These are phyloP conservation scores for Aquanectria penicillioides DNA, from an alignment of 2,329 filamentous ascomycete genomes.

Conservation along the genomic window DNA sequence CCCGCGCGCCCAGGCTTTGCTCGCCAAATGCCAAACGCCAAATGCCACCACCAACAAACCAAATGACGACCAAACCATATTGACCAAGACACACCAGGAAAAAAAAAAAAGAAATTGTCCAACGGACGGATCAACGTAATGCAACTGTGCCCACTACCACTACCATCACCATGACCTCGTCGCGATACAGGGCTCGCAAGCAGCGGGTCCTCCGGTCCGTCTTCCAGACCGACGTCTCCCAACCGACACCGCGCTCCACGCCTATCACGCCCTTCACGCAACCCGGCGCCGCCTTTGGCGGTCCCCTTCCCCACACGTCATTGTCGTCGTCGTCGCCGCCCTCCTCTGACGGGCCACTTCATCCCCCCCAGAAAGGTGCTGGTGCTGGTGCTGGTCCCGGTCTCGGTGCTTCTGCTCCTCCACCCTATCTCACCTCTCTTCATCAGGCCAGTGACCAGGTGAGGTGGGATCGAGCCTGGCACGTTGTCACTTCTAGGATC, in stretches of 20 bases:
- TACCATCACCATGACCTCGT: constrained; percentile 49
- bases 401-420: constrained; percentile 26
- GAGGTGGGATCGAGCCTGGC: constrained; percentile 71
- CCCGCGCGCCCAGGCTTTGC: constrained; percentile 2
- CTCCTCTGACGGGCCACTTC: not conserved
- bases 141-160: constrained; percentile 32
- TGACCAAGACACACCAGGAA: not conserved
- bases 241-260: constrained; percentile 55
- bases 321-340: constrained; percentile 6
- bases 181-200: constrained; percentile 58
- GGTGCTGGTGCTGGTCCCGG: constrained; percentile 16
- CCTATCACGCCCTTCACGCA: constrained; percentile 49
- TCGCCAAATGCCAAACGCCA: not conserved
- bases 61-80: constrained; percentile 7
- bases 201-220: constrained; percentile 65
- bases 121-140: constrained; percentile 19
- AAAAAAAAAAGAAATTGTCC: not conserved
- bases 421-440: constrained; percentile 32
- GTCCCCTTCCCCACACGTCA: constrained; percentile 42
- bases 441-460: constrained; percentile 58
- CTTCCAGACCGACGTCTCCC: constrained; percentile 62
- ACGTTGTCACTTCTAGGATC: constrained; percentile 67
- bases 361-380: not conserved
- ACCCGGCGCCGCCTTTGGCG: constrained; percentile 59
- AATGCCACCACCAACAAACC: constrained; percentile 8